These are phyloP conservation scores for Trichophyton mentagrophytes DNA, from an alignment of 2,329 filamentous ascomycete species.

Conservation along the genomic window DNA sequence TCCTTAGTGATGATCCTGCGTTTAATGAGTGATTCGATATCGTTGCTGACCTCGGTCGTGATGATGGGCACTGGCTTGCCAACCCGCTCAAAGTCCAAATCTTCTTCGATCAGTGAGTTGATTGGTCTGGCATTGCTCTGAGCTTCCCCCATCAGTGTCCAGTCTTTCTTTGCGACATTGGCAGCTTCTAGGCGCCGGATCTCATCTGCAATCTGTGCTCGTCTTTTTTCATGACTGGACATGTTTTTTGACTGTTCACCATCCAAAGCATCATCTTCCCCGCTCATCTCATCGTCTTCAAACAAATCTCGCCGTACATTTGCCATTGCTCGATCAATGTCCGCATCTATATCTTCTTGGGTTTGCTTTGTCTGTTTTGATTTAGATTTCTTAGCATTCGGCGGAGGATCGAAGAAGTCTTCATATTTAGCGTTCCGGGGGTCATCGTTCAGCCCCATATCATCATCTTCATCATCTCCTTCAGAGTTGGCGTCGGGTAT, in stretches of 20 bases:
- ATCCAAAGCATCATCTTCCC: conserved; percentile 46
- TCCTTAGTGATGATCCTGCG: conserved; percentile 77
- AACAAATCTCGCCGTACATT: conserved; percentile 84
- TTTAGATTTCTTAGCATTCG: conserved; percentile 44
- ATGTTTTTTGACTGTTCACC: conserved; percentile 37
- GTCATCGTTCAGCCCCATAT: conserved; percentile 27
- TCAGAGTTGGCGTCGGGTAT: neutral
- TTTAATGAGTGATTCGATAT: conserved; percentile 89
- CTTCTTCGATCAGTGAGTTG: conserved; percentile 87
- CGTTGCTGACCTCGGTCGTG: conserved; percentile 78
- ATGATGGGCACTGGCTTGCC: conserved; percentile 93
- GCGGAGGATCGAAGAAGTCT: conserved; percentile 84
- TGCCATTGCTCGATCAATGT: conserved; percentile 71
- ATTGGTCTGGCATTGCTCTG: conserved; percentile 66
- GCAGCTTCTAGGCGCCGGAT: conserved; percentile 83
- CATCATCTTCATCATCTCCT: conserved; percentile 40
- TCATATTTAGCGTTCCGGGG: conserved; percentile 33
- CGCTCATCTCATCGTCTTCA: conserved; percentile 48
- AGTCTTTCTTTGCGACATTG: conserved; percentile 79
- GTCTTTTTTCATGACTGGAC: conserved; percentile 75
- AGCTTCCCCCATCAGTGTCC: conserved; percentile 83
- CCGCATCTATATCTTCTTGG: conserved; percentile 22
- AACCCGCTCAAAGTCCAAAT: conserved; percentile 87
- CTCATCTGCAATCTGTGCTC: conserved; percentile 74
- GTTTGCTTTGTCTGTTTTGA: conserved; percentile 23